Evolutionary conservation across 345 rosid genomes (phyloP).

Genomic region (Lumnitzera littorea): DNA sequence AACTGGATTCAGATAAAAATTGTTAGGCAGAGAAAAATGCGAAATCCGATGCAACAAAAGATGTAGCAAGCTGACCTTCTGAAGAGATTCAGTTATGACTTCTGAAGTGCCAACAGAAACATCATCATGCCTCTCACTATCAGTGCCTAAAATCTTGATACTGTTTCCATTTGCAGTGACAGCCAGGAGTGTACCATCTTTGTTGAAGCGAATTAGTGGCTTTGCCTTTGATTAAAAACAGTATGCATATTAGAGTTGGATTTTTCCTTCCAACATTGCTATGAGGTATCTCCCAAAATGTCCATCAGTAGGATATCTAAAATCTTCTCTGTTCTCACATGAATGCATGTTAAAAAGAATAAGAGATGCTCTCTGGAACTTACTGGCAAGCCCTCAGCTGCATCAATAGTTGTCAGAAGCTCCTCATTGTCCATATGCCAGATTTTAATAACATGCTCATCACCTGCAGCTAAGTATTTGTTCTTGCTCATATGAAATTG

Average conservation of each 20-base stretch:
- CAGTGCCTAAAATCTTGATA: conserved; percentile 29
- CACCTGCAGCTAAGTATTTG: conserved; percentile 30
- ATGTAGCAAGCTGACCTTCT: conserved; percentile 18
- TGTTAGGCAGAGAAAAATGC: too few species aligned
- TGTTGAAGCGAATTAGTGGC: conserved; percentile 26
- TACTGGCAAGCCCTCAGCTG: conserved; percentile 34
- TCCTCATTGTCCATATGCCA: conserved; percentile 32
- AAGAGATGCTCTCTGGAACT: conserved; percentile 5
- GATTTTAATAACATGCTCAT: conserved; percentile 27
- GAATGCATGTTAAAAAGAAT: neutral
- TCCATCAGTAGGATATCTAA: neutral
- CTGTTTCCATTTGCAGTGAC: conserved; percentile 16
- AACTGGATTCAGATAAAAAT: neutral
- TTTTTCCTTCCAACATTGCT: neutral
- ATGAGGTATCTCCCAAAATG: neutral
- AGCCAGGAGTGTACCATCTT: conserved; percentile 25
- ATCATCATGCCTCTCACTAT: conserved; percentile 4
- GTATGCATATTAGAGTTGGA: neutral
- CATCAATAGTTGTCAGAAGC: conserved; percentile 25
- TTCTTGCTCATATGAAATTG: conserved; percentile 21
- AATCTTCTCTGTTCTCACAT: neutral
- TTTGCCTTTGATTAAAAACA: conserved; percentile 21
- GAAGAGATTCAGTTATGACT: conserved; percentile 17
- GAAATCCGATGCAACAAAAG: too few species aligned
- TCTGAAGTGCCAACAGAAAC: conserved; percentile 12